Conservation (phyloP, 805 yeast species). For the Candida namnaoensis region DNA sequence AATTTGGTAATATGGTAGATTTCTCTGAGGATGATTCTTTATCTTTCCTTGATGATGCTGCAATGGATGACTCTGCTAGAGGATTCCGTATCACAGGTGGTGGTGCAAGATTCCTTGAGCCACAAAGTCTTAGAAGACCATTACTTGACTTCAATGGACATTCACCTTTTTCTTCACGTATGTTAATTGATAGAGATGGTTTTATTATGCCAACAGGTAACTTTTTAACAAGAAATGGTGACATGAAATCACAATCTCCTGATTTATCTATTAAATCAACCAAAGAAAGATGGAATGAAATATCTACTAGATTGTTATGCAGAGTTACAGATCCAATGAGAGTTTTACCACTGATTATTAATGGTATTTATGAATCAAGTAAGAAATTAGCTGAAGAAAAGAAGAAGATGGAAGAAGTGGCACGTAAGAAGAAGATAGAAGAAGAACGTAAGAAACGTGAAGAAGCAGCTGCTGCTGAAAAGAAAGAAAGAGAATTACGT, state of each 20-base stretch:
- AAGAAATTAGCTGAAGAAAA: slow-evolving; percentile 23
- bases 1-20: slow-evolving; percentile 2
- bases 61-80: slow-evolving; percentile 13
- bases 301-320: slow-evolving; percentile 40
- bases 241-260: neutral
- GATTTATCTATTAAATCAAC: slow-evolving; percentile 32
- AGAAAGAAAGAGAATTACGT: slow-evolving; percentile 16
- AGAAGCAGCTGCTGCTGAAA: slow-evolving; percentile 19
- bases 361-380: slow-evolving; percentile 41
- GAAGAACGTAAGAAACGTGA: slow-evolving; percentile 4
- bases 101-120: slow-evolving; percentile 14
- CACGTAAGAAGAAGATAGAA: slow-evolving; percentile 20
- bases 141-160: too few species aligned
- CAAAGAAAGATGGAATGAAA: slow-evolving; percentile 60
- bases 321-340: slow-evolving; percentile 26
- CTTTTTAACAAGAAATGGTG: too few species aligned
- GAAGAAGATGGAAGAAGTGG: slow-evolving; percentile 21
- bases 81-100: slow-evolving; percentile 6
- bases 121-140: slow-evolving; percentile 10
- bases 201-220: too few species aligned
- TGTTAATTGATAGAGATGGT: too few species aligned
- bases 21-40: slow-evolving; percentile 14
- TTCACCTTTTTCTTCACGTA: too few species aligned
- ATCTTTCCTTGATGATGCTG: slow-evolving; percentile 11
- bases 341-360: slow-evolving; percentile 33